Evolutionary conservation across 2,329 filamentous ascomycete genomes (phyloP).

Genomic region (Penicillium nordicum): DNA sequence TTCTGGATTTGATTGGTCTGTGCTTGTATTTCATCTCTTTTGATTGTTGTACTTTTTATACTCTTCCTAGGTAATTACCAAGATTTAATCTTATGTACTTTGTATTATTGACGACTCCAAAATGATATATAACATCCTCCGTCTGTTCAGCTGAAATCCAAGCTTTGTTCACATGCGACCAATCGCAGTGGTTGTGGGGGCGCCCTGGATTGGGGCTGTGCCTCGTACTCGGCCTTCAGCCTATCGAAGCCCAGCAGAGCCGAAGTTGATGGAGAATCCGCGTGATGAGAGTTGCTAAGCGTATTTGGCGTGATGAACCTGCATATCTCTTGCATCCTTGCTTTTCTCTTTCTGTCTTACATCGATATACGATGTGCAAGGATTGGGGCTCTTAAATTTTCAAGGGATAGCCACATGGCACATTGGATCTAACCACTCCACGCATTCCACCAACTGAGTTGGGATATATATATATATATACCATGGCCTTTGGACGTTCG

Average conservation of each 20-base stretch:
- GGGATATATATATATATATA: background rate
- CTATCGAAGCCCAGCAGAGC: background rate
- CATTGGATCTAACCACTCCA: background rate
- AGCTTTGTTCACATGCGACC: background rate
- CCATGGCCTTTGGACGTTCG: slow-evolving; percentile 3
- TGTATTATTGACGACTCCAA: background rate
- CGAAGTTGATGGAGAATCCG: background rate
- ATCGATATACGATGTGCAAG: background rate
- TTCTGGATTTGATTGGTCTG: background rate
- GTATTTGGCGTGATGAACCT: background rate
- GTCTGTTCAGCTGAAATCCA: background rate
- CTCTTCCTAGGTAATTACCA: background rate
- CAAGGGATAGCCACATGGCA: background rate
- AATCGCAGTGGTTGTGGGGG: background rate
- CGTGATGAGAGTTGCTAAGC: background rate
- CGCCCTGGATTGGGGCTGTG: slow-evolving; percentile 5
- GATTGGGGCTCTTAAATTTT: background rate
- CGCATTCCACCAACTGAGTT: background rate
- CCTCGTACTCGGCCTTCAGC: background rate
- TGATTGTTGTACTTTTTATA: background rate
- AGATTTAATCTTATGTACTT: background rate
- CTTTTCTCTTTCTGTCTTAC: background rate
- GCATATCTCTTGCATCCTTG: slow-evolving; percentile 1
- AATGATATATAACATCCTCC: background rate
- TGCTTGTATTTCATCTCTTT: background rate